These are phyloP conservation scores for Mycena indigotica DNA, from an alignment of 768 basidiomycete species.

Conservation along the genomic window DNA sequence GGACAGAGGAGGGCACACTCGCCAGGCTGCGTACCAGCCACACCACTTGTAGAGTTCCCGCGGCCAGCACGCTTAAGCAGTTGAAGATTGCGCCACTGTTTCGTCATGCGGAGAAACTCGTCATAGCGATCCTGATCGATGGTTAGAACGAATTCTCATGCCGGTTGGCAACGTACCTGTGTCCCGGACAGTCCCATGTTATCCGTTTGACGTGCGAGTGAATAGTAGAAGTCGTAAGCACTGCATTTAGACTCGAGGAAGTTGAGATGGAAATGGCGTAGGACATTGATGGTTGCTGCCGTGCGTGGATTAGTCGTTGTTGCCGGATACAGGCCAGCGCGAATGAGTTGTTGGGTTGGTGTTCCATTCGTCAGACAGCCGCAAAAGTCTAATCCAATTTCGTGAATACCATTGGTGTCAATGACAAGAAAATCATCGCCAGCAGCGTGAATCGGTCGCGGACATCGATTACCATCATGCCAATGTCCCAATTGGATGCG, in stretches of 20 bases:
- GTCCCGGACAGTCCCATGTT: slow-evolving; percentile 12
- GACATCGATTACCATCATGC: background rate
- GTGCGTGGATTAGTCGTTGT: slow-evolving; percentile 15
- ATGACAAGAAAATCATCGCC: slow-evolving; percentile 16
- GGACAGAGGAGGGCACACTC: slow-evolving; percentile 31
- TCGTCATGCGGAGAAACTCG: slow-evolving; percentile 21
- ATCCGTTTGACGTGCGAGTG: slow-evolving; percentile 19
- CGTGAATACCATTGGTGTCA: slow-evolving; percentile 14
- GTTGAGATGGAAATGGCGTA: slow-evolving; percentile 15
- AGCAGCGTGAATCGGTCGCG: background rate
- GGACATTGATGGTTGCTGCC: slow-evolving; percentile 15
- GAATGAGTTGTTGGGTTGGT: slow-evolving; percentile 13
- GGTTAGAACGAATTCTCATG: background rate
- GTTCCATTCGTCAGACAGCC: slow-evolving; percentile 9
- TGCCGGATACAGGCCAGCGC: slow-evolving; percentile 17
- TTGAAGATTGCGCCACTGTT: slow-evolving; percentile 23
- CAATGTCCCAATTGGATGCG: slow-evolving; percentile 23
- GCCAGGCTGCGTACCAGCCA: slow-evolving; percentile 15
- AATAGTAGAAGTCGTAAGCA: slow-evolving; percentile 24
- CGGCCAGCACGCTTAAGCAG: slow-evolving; percentile 25
- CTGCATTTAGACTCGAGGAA: slow-evolving; percentile 17
- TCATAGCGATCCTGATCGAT: slow-evolving; percentile 25
- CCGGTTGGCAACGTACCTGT: background rate
- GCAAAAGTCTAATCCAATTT: slow-evolving; percentile 20
- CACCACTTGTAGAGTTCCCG: slow-evolving; percentile 21